Evolutionary conservation across 1,284 basidiomycete species (phyloP).

Genomic region (Tilletia caries): DNA sequence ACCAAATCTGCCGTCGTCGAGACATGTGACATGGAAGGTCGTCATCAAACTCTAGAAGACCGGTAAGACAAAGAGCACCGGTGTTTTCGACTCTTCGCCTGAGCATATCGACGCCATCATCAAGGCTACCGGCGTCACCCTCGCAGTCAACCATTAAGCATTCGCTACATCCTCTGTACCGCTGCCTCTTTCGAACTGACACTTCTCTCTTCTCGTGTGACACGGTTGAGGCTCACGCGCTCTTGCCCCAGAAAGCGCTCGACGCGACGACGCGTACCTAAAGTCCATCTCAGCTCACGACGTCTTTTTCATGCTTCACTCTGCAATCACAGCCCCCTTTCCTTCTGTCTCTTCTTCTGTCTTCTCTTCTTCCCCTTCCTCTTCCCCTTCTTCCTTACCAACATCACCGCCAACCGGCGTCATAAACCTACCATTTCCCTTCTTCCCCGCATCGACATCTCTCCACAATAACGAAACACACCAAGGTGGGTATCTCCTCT

Average conservation of each 20-base stretch:
- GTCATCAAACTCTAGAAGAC: conserved; percentile 63
- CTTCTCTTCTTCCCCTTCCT: no score
- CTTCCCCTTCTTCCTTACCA: no score
- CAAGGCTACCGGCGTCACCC: conserved; percentile 70
- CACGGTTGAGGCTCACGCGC: conserved; percentile 73
- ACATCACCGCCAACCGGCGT: no score
- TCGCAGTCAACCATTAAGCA: conserved; percentile 68
- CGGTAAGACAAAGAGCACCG: conserved; percentile 54
- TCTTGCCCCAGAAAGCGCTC: conserved; percentile 49
- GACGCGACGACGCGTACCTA: conserved; percentile 38
- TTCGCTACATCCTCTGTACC: background rate
- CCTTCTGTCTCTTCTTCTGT: no score
- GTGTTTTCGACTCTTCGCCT: conserved; percentile 70
- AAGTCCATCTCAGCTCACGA: no score
- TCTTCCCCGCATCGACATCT: no score
- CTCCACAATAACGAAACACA: no score
- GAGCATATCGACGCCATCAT: conserved; percentile 68
- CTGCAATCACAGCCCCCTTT: no score
- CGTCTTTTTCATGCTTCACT: no score
- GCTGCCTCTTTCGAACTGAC: background rate
- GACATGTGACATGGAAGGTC: conserved; percentile 78
- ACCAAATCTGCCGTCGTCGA: conserved; percentile 65
- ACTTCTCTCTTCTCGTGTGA: background rate
- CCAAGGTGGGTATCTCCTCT: no score
- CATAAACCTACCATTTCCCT: no score